Conservation (phyloP, 2,329 filamentous ascomycete genomes). For the Trichoderma sp. region DNA sequence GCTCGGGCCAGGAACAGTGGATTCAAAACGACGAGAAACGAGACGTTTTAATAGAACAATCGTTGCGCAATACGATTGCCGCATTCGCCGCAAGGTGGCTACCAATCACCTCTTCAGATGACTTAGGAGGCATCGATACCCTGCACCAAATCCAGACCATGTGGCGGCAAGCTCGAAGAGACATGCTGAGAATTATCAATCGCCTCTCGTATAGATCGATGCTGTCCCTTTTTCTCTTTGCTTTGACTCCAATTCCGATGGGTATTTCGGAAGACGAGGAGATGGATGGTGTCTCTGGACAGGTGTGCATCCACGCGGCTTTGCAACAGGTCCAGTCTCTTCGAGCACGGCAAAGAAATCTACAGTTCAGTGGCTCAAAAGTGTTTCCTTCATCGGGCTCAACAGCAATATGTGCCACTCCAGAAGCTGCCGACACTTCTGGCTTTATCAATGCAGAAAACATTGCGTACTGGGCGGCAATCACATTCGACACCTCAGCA, state of each 20-base stretch:
- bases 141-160: background rate
- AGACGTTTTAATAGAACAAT: background rate
- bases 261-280: background rate
- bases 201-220: background rate
- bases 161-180: background rate
- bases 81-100: background rate
- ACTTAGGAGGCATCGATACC: background rate
- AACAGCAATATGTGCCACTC: background rate
- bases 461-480: background rate
- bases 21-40: background rate
- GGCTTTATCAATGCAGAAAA: background rate
- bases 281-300: background rate
- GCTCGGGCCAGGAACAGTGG: background rate
- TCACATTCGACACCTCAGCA: background rate
- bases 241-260: background rate
- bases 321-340: background rate
- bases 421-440: background rate
- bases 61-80: background rate
- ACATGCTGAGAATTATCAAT: conserved; percentile 6
- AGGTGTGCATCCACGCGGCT: background rate
- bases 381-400: background rate
- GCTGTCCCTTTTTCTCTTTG: background rate
- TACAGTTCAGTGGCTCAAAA: conserved; percentile 6
- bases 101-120: conserved; percentile 3
- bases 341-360: background rate